Evolutionary conservation across 495 filamentous ascomycete species (phyloP), one percentile per base, ranked within the genome.

Genomic region (Tuber aestivum): DNA sequence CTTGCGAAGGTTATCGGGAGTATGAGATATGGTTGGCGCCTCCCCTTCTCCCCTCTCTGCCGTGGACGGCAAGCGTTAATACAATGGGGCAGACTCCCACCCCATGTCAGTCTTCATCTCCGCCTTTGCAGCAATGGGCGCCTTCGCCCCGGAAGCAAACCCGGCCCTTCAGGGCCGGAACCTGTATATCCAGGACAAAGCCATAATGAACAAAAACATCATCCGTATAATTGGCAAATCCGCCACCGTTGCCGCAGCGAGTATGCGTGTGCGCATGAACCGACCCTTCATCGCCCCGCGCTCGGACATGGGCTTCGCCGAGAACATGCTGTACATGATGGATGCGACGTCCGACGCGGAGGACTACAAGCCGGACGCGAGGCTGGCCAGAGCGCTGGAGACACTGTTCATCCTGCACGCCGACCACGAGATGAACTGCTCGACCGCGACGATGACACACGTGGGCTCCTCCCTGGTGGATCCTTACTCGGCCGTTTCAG

Each of bases 391-490:
- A 44, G 82, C 82, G n/a, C 78, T 88, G 8, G 82, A 85, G 42
- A 80, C 82, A 12, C 77, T 87, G 3, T 88, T 86, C 82, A 83
- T 85, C 14, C 80, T 89, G 2, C 83, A 85, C 77, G 84, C 85
- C 5, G 88, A 89, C 71, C 87, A 89, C 71, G 88, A 87, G 74
- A 84, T 88, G 80, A 88, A 88, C 40, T 85, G 85, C 70, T 87
- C 87, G 18, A 89, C 88, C 23, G 83, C 87, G 0, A 86, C 86
- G 1, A 84, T 89, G 48, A 84, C 88, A 14, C 86, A 88, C 27
- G 82, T 86, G 3, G 86, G 87, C 2, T 88, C 86, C 21, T 83
- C 86, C 0, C 82, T 88, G 8, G 80, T 86, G 10, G 87, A 88
- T 73, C 85, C 86, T 0, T 82, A 85, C 71, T 85, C 85, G 20